Percentiles rank a stretch among this genome's conserved stretches.
Conservation (phyloP, 1,284 basidiomycete genomes). For the Dichomitus squalens region DNA sequence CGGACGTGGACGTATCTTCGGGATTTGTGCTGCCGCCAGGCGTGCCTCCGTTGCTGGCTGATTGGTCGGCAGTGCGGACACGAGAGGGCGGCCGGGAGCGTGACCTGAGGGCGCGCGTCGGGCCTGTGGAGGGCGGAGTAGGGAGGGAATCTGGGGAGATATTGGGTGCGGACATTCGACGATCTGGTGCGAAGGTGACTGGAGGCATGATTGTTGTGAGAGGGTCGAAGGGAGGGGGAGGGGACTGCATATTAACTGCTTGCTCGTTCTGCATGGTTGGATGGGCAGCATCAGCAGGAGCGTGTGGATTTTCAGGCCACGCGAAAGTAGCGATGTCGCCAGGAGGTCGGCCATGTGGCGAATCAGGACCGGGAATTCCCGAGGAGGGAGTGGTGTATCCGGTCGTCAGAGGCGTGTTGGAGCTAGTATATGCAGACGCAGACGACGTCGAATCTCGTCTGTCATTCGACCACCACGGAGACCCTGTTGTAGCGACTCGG, state of each 20-base stretch:
- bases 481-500: constrained; percentile 38
- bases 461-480: constrained; percentile 61
- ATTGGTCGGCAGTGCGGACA: constrained; percentile 44
- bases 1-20: constrained; percentile 28
- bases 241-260: constrained; percentile 40
- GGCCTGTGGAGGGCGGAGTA: constrained; percentile 41
- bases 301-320: constrained; percentile 61
- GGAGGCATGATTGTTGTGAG: constrained; percentile 54
- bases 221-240: constrained; percentile 47
- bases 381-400: constrained; percentile 53
- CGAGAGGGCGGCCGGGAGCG: constrained; percentile 75
- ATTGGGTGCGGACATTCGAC: constrained; percentile 72
- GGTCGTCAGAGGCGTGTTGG: constrained; percentile 54
- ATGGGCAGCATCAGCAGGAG: constrained; percentile 33
- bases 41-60: constrained; percentile 36
- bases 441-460: constrained; percentile 74
- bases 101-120: constrained; percentile 59
- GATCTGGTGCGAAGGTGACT: constrained; percentile 59
- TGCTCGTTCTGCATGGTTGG: constrained; percentile 43
- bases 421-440: constrained; percentile 55
- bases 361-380: constrained; percentile 59
- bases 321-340: constrained; percentile 68
- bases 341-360: constrained; percentile 63
- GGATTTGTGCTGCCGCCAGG: constrained; percentile 34
- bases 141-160: constrained; percentile 45